phyloP scores from a whole-genome alignment of 1,284 basidiomycete genomes.

The Ganoderma lingzhi region DNA sequence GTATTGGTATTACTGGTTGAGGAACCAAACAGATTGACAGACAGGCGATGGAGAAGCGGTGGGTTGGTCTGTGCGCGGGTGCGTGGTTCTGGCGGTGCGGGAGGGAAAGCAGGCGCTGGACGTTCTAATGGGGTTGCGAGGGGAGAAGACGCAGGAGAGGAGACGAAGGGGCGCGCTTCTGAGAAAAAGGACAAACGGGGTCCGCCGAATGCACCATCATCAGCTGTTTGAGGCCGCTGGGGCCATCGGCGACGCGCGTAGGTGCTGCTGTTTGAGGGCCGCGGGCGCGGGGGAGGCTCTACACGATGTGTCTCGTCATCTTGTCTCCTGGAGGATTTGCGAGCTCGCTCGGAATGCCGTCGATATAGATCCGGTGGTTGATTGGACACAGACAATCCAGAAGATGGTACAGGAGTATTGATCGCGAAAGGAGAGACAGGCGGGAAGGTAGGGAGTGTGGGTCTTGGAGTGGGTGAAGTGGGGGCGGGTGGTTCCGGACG shows the following conservation, averaged over 20 bases:
- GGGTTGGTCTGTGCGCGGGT: slow-evolving; percentile 75
- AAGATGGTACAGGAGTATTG: slow-evolving; percentile 43
- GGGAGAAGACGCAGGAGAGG: slow-evolving; percentile 29
- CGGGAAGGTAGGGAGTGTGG: slow-evolving; percentile 56
- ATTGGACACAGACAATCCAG: slow-evolving; percentile 20
- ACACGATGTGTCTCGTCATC: slow-evolving; percentile 20
- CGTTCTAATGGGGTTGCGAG: slow-evolving; percentile 28
- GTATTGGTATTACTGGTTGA: slow-evolving; percentile 41
- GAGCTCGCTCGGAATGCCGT: slow-evolving; percentile 57
- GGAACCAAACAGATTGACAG: slow-evolving; percentile 70
- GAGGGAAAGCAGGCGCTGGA: slow-evolving; percentile 30
- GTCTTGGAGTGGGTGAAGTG: slow-evolving; percentile 39
- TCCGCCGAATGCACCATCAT: slow-evolving; percentile 30
- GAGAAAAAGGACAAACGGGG: slow-evolving; percentile 31
- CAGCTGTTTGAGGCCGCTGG: slow-evolving; percentile 41
- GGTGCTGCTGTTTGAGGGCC: slow-evolving; percentile 22
- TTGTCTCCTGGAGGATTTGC: slow-evolving; percentile 25
- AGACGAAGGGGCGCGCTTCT: slow-evolving; percentile 23
- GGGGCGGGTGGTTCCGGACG: slow-evolving; percentile 33
- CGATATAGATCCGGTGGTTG: slow-evolving; percentile 54
- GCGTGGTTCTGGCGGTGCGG: slow-evolving; percentile 41
- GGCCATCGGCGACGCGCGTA: slow-evolving; percentile 32
- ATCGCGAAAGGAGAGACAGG: slow-evolving; percentile 62
- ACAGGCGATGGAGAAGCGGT: slow-evolving; percentile 73
- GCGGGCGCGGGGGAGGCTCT: slow-evolving; percentile 22